Evolutionary conservation across 192 early-diverging fungal species (phyloP), one percentile per base, ranked within the genome.

Genomic region (Umbelopsis isabellina): DNA sequence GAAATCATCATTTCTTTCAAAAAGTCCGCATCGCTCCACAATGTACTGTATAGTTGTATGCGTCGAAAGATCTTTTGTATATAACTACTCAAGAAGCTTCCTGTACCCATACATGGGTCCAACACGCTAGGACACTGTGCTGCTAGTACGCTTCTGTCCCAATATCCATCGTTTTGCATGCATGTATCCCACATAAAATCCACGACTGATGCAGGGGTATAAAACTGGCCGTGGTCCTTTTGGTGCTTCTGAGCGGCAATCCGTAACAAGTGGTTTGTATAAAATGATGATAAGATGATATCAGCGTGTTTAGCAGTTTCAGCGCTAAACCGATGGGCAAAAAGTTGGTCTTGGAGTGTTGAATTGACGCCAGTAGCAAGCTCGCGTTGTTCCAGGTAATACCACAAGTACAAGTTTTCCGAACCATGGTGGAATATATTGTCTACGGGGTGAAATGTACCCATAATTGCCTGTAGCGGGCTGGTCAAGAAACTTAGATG

Each of bases 221-320:
- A 88, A 44, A 83, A 88, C 66, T 88, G 86, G 10, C 84, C 86
- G 50, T 88, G 85, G 20, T 88, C 84, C n/a, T 86, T 86, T 76
- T 88, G 86, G n/a, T 88, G 83, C 25, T 83, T 75, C 47, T 85
- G 82, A 20, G 76, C 85, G 0, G 76, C 71, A 7, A 80, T 66
- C 13, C 82, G 72, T 13, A 88, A 65, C 48, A 88, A 71, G 35
- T 88, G 72, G 4, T 76, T 77, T 9, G 86, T 83, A 27, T 88
- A 88, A 23, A 88, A 81, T 7, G 74, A 70, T 35, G 80, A 79
- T 21, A 85, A 66, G 33, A 85, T 72, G 23, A 79, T 76, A 67
- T 85, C 84, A 37, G 79, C 70, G 22, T 74, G 68, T 2, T 18
- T 65, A 52, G 75, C 52, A 55, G 47, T 75, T 25, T 18, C 72